These are phyloP conservation scores for Podaxis mareebaensis DNA, from an alignment of 768 basidiomycete species.

Conservation along the genomic window DNA sequence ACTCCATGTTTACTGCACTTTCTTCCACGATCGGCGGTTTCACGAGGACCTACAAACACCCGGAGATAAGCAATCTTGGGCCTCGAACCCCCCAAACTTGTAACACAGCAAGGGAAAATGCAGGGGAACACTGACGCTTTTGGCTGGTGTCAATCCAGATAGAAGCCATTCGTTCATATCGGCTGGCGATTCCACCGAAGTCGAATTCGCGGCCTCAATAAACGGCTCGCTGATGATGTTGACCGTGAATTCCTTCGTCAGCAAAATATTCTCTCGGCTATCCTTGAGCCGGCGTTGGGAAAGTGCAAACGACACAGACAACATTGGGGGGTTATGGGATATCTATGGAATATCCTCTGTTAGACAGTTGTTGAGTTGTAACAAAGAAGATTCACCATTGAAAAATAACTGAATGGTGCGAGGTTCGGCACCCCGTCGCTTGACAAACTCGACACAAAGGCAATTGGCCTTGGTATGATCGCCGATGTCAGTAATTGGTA, in stretches of 20 bases:
- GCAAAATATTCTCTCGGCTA: slow-evolving; percentile 63
- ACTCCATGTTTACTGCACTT: slow-evolving; percentile 62
- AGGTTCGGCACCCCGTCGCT: slow-evolving; percentile 54
- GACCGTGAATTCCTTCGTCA: slow-evolving; percentile 68
- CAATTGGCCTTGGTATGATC: slow-evolving; percentile 67
- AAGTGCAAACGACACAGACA: slow-evolving; percentile 61
- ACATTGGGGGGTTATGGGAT: slow-evolving; percentile 63
- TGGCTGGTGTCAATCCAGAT: slow-evolving; percentile 55
- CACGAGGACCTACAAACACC: slow-evolving; percentile 40
- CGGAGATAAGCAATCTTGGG: slow-evolving; percentile 3
- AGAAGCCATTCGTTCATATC: slow-evolving; percentile 59
- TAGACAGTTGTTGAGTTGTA: not conserved
- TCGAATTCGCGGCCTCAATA: slow-evolving; percentile 54
- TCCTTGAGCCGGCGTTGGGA: slow-evolving; percentile 52
- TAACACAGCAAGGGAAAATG: not conserved
- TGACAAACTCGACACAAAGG: slow-evolving; percentile 64
- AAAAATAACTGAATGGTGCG: slow-evolving; percentile 72
- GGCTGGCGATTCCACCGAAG: slow-evolving; percentile 56
- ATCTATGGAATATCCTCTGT: slow-evolving; percentile 36
- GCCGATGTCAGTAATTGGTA: slow-evolving; percentile 59
- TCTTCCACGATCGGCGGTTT: slow-evolving; percentile 56
- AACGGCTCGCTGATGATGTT: slow-evolving; percentile 72
- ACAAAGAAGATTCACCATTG: slow-evolving; percentile 41
- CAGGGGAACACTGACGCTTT: slow-evolving; percentile 44
- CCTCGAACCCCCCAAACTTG: not conserved